phyloP scores from a whole-genome alignment of 2,329 filamentous ascomycete genomes.

The Fusarium sarcochroum region DNA sequence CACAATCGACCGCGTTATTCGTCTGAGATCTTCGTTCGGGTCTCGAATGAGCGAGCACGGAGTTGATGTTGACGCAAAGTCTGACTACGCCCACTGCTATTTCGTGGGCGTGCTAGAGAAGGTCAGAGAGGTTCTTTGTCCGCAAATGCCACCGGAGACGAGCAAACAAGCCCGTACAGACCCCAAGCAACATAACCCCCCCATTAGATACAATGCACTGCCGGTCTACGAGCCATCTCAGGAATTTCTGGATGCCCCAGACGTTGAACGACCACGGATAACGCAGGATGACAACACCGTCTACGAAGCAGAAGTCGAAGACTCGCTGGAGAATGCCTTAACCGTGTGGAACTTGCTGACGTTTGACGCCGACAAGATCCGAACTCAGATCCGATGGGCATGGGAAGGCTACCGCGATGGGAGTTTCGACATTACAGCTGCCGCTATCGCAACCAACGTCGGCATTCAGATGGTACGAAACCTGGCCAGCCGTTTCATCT shows the following conservation, averaged over 20 bases:
- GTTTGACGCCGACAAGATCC: not conserved
- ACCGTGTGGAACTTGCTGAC: not conserved
- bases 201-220: too few species aligned
- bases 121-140: not conserved
- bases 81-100: not conserved
- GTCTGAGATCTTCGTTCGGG: not conserved
- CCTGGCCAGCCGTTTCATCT: not conserved
- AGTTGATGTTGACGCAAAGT: not conserved
- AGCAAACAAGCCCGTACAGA: too few species aligned
- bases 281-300: not conserved
- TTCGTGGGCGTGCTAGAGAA: not conserved
- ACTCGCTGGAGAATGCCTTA: not conserved
- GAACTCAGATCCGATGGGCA: not conserved
- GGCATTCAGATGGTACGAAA: not conserved
- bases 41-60: not conserved
- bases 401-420: not conserved
- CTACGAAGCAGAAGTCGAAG: not conserved
- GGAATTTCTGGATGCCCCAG: not conserved
- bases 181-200: too few species aligned
- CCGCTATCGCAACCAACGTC: slow-evolving; percentile 3
- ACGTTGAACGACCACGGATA: not conserved
- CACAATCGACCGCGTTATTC: not conserved
- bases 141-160: not conserved
- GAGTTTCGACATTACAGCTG: not conserved
- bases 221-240: not conserved